Percentiles rank a stretch among this genome's conserved stretches.
phyloP scores from a whole-genome alignment of 1,284 basidiomycete genomes.

The Meripilus lineatus region DNA sequence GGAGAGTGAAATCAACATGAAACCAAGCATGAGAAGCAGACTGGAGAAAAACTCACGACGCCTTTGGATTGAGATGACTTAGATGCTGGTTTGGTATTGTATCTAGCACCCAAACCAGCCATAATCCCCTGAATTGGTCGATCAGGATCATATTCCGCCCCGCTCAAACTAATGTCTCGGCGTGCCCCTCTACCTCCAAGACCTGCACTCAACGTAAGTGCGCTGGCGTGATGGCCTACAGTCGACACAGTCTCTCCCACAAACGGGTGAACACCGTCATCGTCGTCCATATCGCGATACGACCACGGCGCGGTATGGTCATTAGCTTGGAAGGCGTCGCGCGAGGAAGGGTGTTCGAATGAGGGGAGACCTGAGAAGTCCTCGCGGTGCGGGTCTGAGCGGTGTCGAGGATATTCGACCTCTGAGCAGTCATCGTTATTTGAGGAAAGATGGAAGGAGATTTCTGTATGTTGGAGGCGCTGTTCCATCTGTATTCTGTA shows the following conservation, averaged over 20 bases:
- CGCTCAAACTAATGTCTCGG: slow-evolving; percentile 59
- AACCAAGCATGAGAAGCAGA: neutral
- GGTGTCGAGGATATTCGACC: slow-evolving; percentile 67
- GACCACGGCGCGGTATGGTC: slow-evolving; percentile 58
- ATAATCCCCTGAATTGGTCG: slow-evolving; percentile 73
- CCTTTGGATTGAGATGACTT: slow-evolving; percentile 45
- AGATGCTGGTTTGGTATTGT: slow-evolving; percentile 48
- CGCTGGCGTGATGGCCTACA: slow-evolving; percentile 82
- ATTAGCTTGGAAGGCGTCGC: slow-evolving; percentile 51
- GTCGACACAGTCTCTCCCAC: slow-evolving; percentile 72
- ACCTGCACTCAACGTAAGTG: slow-evolving; percentile 80
- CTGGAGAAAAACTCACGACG: slow-evolving; percentile 29
- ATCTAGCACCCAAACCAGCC: slow-evolving; percentile 40
- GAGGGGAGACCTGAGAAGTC: slow-evolving; percentile 52
- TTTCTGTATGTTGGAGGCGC: slow-evolving; percentile 65
- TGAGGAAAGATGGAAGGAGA: slow-evolving; percentile 60
- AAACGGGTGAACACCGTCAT: slow-evolving; percentile 61
- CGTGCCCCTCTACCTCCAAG: slow-evolving; percentile 49
- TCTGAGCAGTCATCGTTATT: slow-evolving; percentile 39
- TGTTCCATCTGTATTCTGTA: slow-evolving; percentile 69
- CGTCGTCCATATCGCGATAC: slow-evolving; percentile 48
- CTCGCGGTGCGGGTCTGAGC: slow-evolving; percentile 40
- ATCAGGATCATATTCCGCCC: slow-evolving; percentile 85
- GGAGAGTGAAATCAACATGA: slow-evolving; percentile 2
- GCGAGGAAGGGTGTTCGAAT: slow-evolving; percentile 49